These are phyloP conservation scores for Cryptococcus wingfieldii DNA, from an alignment of 1,284 basidiomycete species.

Conservation along the genomic window DNA sequence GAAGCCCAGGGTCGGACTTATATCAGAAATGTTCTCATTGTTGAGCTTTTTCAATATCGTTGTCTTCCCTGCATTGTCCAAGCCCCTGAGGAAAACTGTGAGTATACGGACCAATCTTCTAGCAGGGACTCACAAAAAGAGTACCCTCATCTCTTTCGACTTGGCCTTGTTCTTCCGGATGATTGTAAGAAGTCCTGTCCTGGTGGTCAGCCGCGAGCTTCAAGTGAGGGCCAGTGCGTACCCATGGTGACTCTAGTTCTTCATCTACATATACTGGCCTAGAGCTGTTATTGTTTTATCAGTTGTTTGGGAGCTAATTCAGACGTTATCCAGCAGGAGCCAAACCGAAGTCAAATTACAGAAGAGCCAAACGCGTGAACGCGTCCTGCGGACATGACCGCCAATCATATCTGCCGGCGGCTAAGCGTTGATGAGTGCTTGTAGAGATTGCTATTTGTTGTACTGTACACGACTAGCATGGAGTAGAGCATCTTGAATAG, in stretches of 20 bases:
- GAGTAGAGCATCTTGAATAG: too few species aligned
- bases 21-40: conserved; percentile 76
- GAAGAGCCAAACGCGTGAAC: too few species aligned
- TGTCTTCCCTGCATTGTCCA: conserved; percentile 98
- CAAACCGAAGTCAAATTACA: too few species aligned
- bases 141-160: conserved; percentile 90
- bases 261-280: not conserved
- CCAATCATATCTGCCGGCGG: too few species aligned
- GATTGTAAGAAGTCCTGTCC: conserved; percentile 79
- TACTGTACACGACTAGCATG: too few species aligned
- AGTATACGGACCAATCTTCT: not conserved
- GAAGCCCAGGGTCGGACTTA: conserved; percentile 95
- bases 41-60: conserved; percentile 94
- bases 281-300: too few species aligned
- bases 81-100: conserved; percentile 51
- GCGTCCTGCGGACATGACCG: too few species aligned
- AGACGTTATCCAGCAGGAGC: too few species aligned
- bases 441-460: too few species aligned
- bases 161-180: conserved; percentile 94
- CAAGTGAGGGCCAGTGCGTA: too few species aligned
- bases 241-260: not conserved
- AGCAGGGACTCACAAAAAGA: conserved; percentile 72
- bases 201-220: not conserved
- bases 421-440: too few species aligned
- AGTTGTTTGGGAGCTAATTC: too few species aligned